Base-by-base conservation (phyloP, 371 early-diverging fungal species). In the Rhizomucor pusillus region DNA sequence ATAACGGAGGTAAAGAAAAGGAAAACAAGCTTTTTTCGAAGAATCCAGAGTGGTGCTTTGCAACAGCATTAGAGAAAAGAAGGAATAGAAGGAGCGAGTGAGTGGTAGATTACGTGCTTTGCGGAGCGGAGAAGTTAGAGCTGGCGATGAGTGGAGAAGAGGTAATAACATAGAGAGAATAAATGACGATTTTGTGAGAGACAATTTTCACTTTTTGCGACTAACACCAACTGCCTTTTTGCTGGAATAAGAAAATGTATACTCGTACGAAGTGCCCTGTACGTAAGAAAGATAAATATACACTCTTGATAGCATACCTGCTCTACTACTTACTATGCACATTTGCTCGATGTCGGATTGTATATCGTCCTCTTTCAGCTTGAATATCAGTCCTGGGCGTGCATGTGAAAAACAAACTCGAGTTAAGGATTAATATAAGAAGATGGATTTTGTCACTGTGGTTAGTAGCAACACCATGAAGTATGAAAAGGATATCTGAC, bases 401-500 rank as follows among this genome's bases (percentile, higher is more conserved):
- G 65, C 57, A 44, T 20, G 49, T 10, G 20, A 19, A 53, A 50
- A 60, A 49, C 25, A 47, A 19, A 54, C 12, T 49, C 35, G n/a
- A 44, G 71, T 66, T 66, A 71, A 66, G 66, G 66, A 70, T 52
- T 59, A 39, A 11, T n/a, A 49, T 12, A 16, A 43, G 47, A 11
- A 10, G 50, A 54, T 20, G 20, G 18, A 12, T 6, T 16, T 33
- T 35, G 14, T 35, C 6, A 16, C 12, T 20, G 51, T 33, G 12
- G 29, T 34, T 18, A 45, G 36, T 10, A 24, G 35, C 52, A 19
- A 22, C 35, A 14, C 4, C 11, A 29, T 19, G 11, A 25, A 50
- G 22, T 33, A 49, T 35, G 43, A 65, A 72, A 72, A 72, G 72
- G 72, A 72, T 72, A 72, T 68, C 72, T 57, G 62, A 66, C 57